These are phyloP conservation scores for Venustampulla echinocandica DNA, from an alignment of 495 filamentous ascomycete species.

Conservation along the genomic window DNA sequence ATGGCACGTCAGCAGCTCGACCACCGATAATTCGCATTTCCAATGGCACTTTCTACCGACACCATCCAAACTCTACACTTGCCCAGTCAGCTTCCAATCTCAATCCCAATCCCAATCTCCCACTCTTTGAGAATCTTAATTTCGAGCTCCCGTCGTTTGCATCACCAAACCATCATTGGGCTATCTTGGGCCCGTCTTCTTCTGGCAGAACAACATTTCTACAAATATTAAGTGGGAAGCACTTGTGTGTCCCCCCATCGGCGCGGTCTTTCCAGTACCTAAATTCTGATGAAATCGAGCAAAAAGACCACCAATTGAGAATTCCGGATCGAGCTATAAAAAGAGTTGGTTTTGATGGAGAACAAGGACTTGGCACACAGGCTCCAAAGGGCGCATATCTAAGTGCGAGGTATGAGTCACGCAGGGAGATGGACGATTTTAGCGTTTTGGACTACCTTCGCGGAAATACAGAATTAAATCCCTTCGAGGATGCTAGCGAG, in stretches of 20 bases:
- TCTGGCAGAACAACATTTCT: conserved; percentile 69
- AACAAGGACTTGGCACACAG: conserved; percentile 32
- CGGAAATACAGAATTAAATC: conserved; percentile 70
- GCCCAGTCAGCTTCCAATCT: conserved; percentile 30
- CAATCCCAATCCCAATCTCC: conserved; percentile 38
- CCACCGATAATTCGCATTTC: conserved; percentile 64
- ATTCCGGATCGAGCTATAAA: conserved; percentile 58
- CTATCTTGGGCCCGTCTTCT: conserved; percentile 62
- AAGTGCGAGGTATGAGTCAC: conserved; percentile 86
- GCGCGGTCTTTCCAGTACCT: conserved; percentile 73
- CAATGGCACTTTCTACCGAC: conserved; percentile 73
- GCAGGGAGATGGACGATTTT: conserved; percentile 79
- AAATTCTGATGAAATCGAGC: conserved; percentile 48
- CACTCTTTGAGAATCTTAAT: conserved; percentile 58
- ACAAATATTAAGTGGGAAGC: conserved; percentile 61
- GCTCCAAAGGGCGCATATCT: conserved; percentile 64
- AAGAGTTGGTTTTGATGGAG: conserved; percentile 73
- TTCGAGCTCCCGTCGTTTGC: conserved; percentile 53
- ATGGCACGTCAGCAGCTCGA: too few relatives aligned
- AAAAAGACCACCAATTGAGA: conserved; percentile 44
- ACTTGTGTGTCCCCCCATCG: conserved; percentile 61
- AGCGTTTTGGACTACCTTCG: conserved; percentile 69
- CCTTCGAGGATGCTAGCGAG: conserved; percentile 40
- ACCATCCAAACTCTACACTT: too few relatives aligned
- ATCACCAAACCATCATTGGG: conserved; percentile 51